phyloP scores from a whole-genome alignment of 768 basidiomycete species.

The Collybiopsis confluens region DNA sequence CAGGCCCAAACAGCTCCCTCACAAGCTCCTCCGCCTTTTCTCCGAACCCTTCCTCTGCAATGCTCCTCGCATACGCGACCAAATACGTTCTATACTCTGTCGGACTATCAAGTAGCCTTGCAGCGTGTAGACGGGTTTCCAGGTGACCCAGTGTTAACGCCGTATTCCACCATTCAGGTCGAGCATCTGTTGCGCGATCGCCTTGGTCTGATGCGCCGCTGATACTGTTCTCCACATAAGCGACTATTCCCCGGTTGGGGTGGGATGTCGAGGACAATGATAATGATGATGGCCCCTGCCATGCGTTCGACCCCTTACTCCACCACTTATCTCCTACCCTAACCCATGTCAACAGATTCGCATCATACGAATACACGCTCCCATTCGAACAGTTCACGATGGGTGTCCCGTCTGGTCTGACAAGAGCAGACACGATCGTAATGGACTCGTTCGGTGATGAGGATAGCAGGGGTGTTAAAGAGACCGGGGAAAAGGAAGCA shows the following conservation, averaged over 20 bases:
- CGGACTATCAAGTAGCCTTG: constrained; percentile 73
- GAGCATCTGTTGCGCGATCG: constrained; percentile 34
- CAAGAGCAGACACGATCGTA: constrained; percentile 59
- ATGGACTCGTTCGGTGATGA: constrained; percentile 48
- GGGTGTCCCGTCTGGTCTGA: constrained; percentile 79
- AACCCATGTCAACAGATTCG: constrained; percentile 61
- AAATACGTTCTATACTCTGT: constrained; percentile 79
- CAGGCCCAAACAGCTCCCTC: constrained; percentile 84
- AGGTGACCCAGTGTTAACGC: constrained; percentile 86
- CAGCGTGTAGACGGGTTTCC: constrained; percentile 76
- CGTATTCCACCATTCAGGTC: constrained; percentile 76
- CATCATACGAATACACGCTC: constrained; percentile 77
- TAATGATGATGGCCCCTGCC: constrained; percentile 63
- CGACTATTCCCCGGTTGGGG: constrained; percentile 51
- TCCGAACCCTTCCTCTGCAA: constrained; percentile 87
- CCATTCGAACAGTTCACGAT: constrained; percentile 75
- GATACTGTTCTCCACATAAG: constrained; percentile 46
- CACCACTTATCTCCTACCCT: constrained; percentile 83
- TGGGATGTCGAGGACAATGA: constrained; percentile 29
- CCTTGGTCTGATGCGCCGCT: constrained; percentile 30
- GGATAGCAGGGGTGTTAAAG: constrained; percentile 59
- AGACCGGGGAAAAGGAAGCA: constrained; percentile 62
- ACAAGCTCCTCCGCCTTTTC: constrained; percentile 90
- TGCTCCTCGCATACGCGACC: constrained; percentile 71
- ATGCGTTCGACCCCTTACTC: constrained; percentile 76